Conservation (phyloP, 2,329 filamentous ascomycete species). For the Fusarium poae region DNA sequence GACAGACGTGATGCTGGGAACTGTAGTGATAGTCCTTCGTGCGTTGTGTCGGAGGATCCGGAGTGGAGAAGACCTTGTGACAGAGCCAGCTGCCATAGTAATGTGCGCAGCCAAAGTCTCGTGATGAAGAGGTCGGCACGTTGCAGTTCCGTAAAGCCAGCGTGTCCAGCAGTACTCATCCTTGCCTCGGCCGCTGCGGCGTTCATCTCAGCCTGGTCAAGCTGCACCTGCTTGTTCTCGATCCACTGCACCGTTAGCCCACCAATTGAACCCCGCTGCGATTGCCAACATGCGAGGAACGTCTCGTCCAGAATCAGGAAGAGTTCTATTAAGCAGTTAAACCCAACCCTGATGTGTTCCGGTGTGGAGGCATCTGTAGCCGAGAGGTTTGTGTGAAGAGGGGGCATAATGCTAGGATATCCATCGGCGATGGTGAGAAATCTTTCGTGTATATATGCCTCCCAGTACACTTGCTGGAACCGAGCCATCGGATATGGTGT, state of each 20-base stretch:
- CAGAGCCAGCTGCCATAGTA: slow-evolving; percentile 59
- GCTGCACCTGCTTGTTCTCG: slow-evolving; percentile 57
- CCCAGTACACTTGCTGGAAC: slow-evolving; percentile 66
- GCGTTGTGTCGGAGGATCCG: slow-evolving; percentile 49
- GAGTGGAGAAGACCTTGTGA: slow-evolving; percentile 56
- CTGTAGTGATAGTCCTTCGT: slow-evolving; percentile 56
- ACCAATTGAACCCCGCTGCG: slow-evolving; percentile 48
- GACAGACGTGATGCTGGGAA: slow-evolving; percentile 57
- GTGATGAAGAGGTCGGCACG: slow-evolving; percentile 58
- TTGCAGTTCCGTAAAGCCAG: slow-evolving; percentile 55
- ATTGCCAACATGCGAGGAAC: slow-evolving; percentile 55
- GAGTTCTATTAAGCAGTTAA: slow-evolving; percentile 55
- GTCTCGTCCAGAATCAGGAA: slow-evolving; percentile 57
- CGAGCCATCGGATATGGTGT: slow-evolving; percentile 34
- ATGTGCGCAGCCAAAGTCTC: slow-evolving; percentile 57
- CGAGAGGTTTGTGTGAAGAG: slow-evolving; percentile 52
- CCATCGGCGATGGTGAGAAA: slow-evolving; percentile 67
- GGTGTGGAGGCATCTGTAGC: slow-evolving; percentile 53
- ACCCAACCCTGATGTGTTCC: slow-evolving; percentile 54
- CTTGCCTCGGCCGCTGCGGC: slow-evolving; percentile 49
- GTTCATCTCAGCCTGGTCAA: slow-evolving; percentile 55
- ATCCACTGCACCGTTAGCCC: slow-evolving; percentile 56
- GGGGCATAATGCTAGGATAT: slow-evolving; percentile 54
- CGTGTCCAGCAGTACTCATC: slow-evolving; percentile 45
- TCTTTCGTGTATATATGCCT: slow-evolving; percentile 68